phyloP scores from a whole-genome alignment of 108 stramenopile species.

The Cafeteria roenbergensis region DNA sequence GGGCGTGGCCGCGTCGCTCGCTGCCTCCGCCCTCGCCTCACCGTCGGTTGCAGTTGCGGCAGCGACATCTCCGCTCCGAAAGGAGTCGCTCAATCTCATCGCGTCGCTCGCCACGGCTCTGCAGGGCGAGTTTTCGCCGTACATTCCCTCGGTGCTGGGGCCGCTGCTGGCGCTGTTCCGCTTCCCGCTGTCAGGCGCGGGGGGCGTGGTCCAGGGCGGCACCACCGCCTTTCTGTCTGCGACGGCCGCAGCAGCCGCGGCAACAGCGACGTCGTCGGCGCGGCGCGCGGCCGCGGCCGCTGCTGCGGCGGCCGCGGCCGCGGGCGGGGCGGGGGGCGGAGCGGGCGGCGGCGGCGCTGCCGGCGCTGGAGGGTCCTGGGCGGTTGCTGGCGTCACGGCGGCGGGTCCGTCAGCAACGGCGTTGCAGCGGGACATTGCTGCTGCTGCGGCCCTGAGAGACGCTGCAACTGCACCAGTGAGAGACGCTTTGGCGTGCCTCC shows the following conservation, averaged over 20 bases:
- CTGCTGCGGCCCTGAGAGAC: neutral
- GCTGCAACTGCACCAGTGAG: neutral
- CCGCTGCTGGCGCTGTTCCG: too few species aligned
- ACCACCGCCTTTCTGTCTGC: neutral
- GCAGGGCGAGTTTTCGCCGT: neutral
- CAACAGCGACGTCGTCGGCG: neutral
- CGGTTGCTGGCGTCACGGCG: too few species aligned
- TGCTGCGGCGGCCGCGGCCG: neutral
- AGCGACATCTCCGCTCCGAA: too few species aligned
- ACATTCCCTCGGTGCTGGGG: neutral
- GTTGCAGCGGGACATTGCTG: neutral
- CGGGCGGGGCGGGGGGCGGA: neutral
- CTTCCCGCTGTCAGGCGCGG: neutral
- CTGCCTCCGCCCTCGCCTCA: neutral
- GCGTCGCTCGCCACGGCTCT: too few species aligned
- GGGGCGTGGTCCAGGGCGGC: too few species aligned
- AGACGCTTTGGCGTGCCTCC: neutral
- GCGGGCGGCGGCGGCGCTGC: neutral
- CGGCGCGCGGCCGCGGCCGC: slow-evolving; percentile 21
- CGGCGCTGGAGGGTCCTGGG: slow-evolving; percentile 1
- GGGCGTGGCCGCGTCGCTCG: neutral
- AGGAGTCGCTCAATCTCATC: too few species aligned
- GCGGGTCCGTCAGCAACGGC: neutral
- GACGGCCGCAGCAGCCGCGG: slow-evolving; percentile 1
- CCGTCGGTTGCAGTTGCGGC: neutral